A percentile compares a stretch with the other conserved stretches of the same genome.
These are phyloP conservation scores for Xylariales sp. DNA, from an alignment of 2,329 filamentous ascomycete species.

Conservation along the genomic window DNA sequence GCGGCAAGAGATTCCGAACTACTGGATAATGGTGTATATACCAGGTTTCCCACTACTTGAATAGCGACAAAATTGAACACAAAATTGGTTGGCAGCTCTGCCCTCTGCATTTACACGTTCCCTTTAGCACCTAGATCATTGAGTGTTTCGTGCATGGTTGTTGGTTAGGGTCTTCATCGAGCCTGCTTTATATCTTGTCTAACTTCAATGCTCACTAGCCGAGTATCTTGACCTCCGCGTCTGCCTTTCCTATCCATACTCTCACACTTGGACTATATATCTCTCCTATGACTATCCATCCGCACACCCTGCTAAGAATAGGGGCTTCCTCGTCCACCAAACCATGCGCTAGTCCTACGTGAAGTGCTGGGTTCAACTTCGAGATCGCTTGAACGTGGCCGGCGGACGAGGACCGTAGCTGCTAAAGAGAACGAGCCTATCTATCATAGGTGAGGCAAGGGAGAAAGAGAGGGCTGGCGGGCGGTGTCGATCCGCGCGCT, in stretches of 20 bases:
- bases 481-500: no score
- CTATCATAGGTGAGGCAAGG: no score
- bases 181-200: neutral
- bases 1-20: neutral
- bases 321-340: no score
- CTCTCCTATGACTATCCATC: neutral
- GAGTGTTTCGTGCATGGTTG: neutral
- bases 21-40: neutral
- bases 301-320: no score
- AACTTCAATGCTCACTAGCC: neutral
- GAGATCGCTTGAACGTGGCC: no score
- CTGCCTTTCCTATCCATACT: neutral
- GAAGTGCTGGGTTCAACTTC: no score
- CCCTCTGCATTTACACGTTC: no score
- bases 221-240: neutral
- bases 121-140: neutral
- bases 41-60: neutral
- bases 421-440: no score
- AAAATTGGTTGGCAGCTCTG: neutral
- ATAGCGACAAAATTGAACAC: neutral
- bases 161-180: neutral
- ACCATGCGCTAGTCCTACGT: no score
- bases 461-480: no score
- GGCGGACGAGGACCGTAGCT: no score
- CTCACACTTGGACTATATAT: neutral